Percentiles rank a stretch among this genome's conserved stretches.
Conservation (phyloP, 441 rosid species). For the Lepidium campestre region DNA sequence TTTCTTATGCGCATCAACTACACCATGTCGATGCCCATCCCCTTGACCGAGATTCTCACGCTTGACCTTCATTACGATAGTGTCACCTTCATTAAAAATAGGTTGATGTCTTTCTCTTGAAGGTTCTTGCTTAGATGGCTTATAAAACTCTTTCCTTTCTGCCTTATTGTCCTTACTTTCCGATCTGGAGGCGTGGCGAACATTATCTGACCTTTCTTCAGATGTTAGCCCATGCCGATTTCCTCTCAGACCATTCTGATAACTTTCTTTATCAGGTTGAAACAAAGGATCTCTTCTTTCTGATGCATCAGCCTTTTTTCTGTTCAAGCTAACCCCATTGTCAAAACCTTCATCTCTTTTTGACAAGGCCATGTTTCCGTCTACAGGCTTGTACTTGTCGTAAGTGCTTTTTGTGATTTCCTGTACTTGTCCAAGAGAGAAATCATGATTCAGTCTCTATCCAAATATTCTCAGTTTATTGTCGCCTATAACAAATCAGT, state of each 20-base stretch:
- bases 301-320: constrained; percentile 20
- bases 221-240: not conserved
- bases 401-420: constrained; percentile 21
- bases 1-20: not conserved
- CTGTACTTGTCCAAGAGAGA: constrained; percentile 3
- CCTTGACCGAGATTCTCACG: constrained; percentile 8
- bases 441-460: not conserved
- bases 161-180: constrained; percentile 4
- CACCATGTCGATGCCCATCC: not conserved
- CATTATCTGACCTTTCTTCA: constrained; percentile 1
- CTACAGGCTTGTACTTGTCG: constrained; percentile 31
- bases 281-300: constrained; percentile 31
- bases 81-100: constrained; percentile 27
- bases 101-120: constrained; percentile 27
- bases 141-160: constrained; percentile 31
- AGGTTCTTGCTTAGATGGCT: constrained; percentile 23
- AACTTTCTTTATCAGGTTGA: constrained; percentile 28
- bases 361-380: constrained; percentile 25
- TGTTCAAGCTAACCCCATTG: constrained; percentile 3
- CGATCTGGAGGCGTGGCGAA: constrained; percentile 6
- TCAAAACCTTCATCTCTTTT: constrained; percentile 9
- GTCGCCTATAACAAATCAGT: not conserved
- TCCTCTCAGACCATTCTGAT: constrained; percentile 30
- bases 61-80: constrained; percentile 25
- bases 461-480: not conserved